These are phyloP conservation scores for Apiospora phragmitis DNA, from an alignment of 2,329 filamentous ascomycete species.

Conservation along the genomic window DNA sequence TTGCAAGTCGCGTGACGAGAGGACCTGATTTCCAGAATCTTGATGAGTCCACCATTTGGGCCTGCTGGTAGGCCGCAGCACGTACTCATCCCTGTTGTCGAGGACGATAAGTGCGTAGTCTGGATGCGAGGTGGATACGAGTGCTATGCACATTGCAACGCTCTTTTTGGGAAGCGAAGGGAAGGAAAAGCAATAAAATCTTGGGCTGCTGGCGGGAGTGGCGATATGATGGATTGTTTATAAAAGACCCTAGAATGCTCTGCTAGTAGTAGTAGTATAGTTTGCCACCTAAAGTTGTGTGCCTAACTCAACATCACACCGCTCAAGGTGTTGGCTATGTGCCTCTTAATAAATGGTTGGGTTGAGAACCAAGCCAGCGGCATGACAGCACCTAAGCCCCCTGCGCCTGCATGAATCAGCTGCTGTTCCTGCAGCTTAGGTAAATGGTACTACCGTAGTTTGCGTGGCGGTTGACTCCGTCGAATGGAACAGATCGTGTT, in stretches of 20 bases:
- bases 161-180: background rate
- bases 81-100: slow-evolving; percentile 77
- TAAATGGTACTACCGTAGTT: background rate
- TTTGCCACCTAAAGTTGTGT: slow-evolving; percentile 3
- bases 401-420: slow-evolving; percentile 6
- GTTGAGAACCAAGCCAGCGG: background rate
- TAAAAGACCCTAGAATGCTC: background rate
- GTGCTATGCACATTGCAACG: slow-evolving; percentile 70
- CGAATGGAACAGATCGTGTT: background rate
- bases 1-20: slow-evolving; percentile 63
- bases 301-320: slow-evolving; percentile 6
- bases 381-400: background rate
- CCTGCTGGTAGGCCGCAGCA: slow-evolving; percentile 62
- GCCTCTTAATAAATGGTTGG: background rate
- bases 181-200: background rate
- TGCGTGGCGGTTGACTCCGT: background rate
- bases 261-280: background rate
- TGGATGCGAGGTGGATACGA: slow-evolving; percentile 75
- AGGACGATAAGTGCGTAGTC: slow-evolving; percentile 73
- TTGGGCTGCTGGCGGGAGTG: background rate
- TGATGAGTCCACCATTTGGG: slow-evolving; percentile 63
- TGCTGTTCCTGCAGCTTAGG: slow-evolving; percentile 9
- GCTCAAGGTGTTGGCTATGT: slow-evolving; percentile 1
- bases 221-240: background rate
- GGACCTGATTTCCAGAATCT: slow-evolving; percentile 44